phyloP scores from a whole-genome alignment of 2,329 filamentous ascomycete species.

The Beauveria sp. region DNA sequence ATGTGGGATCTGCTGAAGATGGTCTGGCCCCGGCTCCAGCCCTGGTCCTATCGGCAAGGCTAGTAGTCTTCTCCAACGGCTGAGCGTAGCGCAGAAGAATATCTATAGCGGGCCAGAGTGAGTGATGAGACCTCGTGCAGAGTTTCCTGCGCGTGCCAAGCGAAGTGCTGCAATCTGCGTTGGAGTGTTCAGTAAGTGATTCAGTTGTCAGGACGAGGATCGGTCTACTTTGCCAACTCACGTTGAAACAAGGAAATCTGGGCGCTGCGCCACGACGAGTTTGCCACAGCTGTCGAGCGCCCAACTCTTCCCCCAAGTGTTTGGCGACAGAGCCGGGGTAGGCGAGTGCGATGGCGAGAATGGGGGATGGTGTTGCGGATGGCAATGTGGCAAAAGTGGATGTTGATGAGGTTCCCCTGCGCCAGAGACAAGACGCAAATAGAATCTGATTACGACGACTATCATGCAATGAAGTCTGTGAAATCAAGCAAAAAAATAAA shows the following conservation, averaged over 20 bases:
- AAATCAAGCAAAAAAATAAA: neutral
- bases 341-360: neutral
- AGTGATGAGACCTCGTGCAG: neutral
- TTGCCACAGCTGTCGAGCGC: constrained; percentile 4
- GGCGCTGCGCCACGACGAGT: neutral
- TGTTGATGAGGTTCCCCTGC: neutral
- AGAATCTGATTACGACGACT: neutral
- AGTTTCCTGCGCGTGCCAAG: neutral
- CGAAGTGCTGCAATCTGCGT: neutral
- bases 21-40: neutral
- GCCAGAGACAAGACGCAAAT: neutral
- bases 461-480: neutral
- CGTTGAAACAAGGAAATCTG: neutral
- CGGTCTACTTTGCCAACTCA: neutral
- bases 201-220: neutral
- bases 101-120: neutral
- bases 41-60: neutral
- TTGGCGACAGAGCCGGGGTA: neutral
- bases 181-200: neutral
- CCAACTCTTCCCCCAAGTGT: neutral
- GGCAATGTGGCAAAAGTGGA: neutral
- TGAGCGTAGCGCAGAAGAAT: neutral
- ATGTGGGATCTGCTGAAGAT: constrained; percentile 8
- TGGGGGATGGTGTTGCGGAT: neutral
- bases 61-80: neutral